Base-by-base conservation (phyloP, 805 yeast species). In the Candida glaebosa region DNA sequence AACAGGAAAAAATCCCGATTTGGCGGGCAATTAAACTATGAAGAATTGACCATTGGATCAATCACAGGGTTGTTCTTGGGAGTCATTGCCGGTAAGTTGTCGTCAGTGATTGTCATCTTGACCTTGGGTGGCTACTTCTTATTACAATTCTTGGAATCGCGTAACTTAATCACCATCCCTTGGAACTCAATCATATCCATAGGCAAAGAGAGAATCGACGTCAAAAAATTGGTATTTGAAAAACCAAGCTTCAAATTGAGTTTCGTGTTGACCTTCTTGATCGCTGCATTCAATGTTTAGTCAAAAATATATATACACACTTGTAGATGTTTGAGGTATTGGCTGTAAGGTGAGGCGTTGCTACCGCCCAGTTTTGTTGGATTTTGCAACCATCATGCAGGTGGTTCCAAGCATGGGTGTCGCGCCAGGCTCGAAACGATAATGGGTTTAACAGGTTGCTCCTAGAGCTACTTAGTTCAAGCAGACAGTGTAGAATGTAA, bases 41-140 rank as follows among this genome's bases (percentile, higher is more conserved):
- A 75, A 50, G 84, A 82, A 51, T 63, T 82, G 51, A 72, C 85
- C 12, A 60, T 79, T 43, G 88, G 88, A 4, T 78, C 84, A 1
- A 65, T 82, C 53, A 65, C 78, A 5, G 87, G 88, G 0, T 63
- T 81, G 42, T 65, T 76, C 26, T 49, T 75, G 39, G 88, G 88
- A 1, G 65, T 78, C 17, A 61, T 81, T 24, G 70, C 75, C n/a
- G 87, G 87, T 15, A 80, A 80, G 52, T 62, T 82, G 43, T 71
- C 79, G 43, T 65, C 76, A 15, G 67, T 78, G 20, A 62, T 82
- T 25, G 79, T 79, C 31, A 65, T 75, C 20, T 51, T 77, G 31
- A 55, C 79, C 1, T 62, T 79, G n/a, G 65, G 79, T 2, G 53
- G 69, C 28, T 68, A 68, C 43, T 60, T 69, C 35, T 53, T 67